These are phyloP conservation scores for Trichoderma virens DNA, from an alignment of 495 filamentous ascomycete genomes.

Conservation along the genomic window DNA sequence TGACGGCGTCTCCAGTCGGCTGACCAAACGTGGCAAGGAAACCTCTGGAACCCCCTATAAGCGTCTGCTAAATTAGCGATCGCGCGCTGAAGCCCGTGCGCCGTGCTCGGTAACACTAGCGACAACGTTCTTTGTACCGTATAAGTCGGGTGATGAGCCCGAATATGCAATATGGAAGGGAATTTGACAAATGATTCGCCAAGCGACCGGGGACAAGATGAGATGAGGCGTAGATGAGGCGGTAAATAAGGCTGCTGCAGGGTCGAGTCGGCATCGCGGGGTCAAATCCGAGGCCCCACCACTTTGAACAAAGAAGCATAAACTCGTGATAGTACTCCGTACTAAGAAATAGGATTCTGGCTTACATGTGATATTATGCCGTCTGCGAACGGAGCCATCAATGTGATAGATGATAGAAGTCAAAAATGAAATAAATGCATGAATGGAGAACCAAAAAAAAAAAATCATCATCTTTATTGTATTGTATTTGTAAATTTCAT, in stretches of 20 bases:
- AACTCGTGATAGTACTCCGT: no score
- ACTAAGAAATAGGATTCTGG: no score
- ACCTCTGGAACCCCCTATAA: constrained; percentile 10
- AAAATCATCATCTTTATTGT: no score
- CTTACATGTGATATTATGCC: not conserved
- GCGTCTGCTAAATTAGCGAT: not conserved
- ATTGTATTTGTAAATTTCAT: not conserved
- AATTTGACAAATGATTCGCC: not conserved
- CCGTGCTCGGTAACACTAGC: not conserved
- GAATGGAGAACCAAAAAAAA: no score
- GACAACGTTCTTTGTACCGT: not conserved
- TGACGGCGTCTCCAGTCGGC: not conserved
- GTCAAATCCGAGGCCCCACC: not conserved
- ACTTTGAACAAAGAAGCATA: not conserved
- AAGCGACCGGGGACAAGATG: not conserved
- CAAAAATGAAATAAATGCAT: no score
- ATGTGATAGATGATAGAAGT: no score
- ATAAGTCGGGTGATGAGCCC: not conserved
- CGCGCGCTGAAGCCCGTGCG: not conserved
- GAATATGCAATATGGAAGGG: not conserved
- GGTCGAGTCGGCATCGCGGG: constrained; percentile 1
- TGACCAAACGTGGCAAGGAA: constrained; percentile 12
- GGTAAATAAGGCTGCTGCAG: not conserved
- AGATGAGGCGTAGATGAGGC: not conserved
- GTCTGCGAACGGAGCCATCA: no score